These are phyloP conservation scores for Plasmodium blacklocki DNA, from an alignment of 169 alveolate species.

Conservation along the genomic window DNA sequence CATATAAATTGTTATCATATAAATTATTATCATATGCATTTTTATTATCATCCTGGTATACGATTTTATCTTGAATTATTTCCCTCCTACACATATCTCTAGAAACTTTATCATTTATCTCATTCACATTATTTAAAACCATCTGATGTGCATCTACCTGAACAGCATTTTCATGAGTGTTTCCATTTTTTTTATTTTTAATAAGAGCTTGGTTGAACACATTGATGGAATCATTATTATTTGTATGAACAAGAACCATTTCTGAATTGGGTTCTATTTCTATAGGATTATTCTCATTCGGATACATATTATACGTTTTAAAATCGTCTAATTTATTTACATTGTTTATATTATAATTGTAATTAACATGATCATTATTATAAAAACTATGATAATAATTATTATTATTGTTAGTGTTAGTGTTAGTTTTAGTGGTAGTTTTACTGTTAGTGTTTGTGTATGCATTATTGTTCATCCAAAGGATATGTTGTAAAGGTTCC, in stretches of 20 bases:
- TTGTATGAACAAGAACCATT: constrained; percentile 1
- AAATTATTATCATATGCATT: not conserved
- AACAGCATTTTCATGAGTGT: not conserved
- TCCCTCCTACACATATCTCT: not conserved
- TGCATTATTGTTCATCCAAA: no score
- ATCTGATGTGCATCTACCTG: not conserved
- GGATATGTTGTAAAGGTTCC: no score
- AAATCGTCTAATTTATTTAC: no score
- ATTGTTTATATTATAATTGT: no score
- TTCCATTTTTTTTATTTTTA: not conserved
- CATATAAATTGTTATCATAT: not conserved
- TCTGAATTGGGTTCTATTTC: not conserved
- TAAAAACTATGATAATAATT: no score
- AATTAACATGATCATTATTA: no score
- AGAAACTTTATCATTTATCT: no score
- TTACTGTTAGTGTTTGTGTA: no score
- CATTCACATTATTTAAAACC: not conserved
- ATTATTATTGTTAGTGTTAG: no score
- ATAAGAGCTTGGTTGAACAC: not conserved
- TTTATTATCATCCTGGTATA: not conserved
- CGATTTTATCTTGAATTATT: not conserved
- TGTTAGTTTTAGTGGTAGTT: no score
- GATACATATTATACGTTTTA: no score
- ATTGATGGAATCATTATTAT: not conserved
- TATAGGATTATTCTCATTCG: no score